Percentiles rank a stretch among this genome's conserved stretches.
These are phyloP conservation scores for Acephala macrosclerotiorum DNA, from an alignment of 2,329 filamentous ascomycete genomes.

Conservation along the genomic window DNA sequence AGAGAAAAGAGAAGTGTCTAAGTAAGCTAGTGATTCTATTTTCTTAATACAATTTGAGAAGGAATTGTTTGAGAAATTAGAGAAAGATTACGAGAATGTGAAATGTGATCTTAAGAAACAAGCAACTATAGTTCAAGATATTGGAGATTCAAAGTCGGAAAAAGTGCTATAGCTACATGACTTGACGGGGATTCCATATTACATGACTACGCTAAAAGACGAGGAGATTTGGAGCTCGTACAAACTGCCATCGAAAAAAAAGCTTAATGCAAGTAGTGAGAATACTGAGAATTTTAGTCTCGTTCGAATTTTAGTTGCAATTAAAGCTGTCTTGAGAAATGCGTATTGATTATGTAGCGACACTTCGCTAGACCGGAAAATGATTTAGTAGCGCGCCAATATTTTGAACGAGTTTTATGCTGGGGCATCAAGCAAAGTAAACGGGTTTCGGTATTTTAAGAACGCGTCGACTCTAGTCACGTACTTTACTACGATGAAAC, in stretches of 20 bases:
- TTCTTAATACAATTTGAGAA: conserved; percentile 5
- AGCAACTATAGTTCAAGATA: conserved; percentile 17
- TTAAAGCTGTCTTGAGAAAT: no score
- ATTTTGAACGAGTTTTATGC: background rate
- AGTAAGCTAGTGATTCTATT: background rate
- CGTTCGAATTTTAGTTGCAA: no score
- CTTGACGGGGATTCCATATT: no score
- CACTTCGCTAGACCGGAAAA: conserved; percentile 24
- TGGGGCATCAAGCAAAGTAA: background rate
- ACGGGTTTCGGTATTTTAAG: conserved; percentile 25
- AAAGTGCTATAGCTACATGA: conserved; percentile 26
- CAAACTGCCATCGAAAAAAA: conserved; percentile 13
- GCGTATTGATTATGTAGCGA: conserved; percentile 26
- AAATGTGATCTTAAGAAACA: conserved; percentile 23
- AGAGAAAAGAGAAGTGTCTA: background rate
- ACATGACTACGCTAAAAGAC: no score
- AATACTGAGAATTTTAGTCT: no score
- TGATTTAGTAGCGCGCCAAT: conserved; percentile 23
- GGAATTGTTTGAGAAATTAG: conserved; percentile 22
- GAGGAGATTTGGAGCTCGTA: no score
- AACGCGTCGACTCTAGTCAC: conserved; percentile 20
- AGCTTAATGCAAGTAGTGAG: background rate
- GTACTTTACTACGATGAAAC: conserved; percentile 27
- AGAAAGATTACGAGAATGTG: conserved; percentile 12
- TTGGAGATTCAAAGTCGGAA: conserved; percentile 19